These are phyloP conservation scores for Didymella pinodella DNA, from an alignment of 2,329 filamentous ascomycete genomes.

Conservation along the genomic window DNA sequence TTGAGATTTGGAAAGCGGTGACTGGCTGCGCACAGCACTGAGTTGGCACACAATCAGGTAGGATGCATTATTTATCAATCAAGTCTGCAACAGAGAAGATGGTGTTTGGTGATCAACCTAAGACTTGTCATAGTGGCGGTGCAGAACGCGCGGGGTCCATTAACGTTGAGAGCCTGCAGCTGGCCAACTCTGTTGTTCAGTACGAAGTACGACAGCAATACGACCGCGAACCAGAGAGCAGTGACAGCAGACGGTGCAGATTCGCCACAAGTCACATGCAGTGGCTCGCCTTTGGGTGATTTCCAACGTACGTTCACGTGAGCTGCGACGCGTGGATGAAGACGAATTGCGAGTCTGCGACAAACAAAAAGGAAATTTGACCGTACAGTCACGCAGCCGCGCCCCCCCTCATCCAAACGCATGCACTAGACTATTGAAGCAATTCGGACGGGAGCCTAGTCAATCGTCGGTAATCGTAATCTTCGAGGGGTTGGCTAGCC, in stretches of 20 bases:
- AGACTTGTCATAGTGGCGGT: slow-evolving; percentile 11
- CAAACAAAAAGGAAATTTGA: slow-evolving; percentile 10
- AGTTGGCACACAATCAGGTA: slow-evolving; percentile 20
- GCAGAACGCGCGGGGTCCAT: slow-evolving; percentile 18
- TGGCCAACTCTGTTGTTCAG: not conserved
- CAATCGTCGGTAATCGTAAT: slow-evolving; percentile 3
- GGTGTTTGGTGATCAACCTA: slow-evolving; percentile 4
- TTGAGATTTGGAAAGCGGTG: slow-evolving; percentile 17
- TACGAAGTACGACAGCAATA: slow-evolving; percentile 15
- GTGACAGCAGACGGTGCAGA: not conserved
- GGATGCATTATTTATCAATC: slow-evolving; percentile 13
- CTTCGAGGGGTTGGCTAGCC: slow-evolving; percentile 4
- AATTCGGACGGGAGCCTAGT: slow-evolving; percentile 7
- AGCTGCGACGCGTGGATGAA: slow-evolving; percentile 6
- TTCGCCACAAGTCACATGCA: not conserved
- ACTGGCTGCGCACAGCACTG: slow-evolving; percentile 21
- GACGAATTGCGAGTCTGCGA: not conserved
- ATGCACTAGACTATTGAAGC: slow-evolving; percentile 8
- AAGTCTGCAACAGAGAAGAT: slow-evolving; percentile 4
- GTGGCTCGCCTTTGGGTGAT: not conserved
- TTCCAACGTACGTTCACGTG: not conserved
- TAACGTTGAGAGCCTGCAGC: slow-evolving; percentile 5
- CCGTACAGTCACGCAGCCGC: slow-evolving; percentile 5
- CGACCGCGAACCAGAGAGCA: slow-evolving; percentile 7
- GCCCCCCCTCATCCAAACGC: not conserved